These are phyloP conservation scores for Parachaetomium inaequale DNA, from an alignment of 495 filamentous ascomycete species.

Conservation along the genomic window DNA sequence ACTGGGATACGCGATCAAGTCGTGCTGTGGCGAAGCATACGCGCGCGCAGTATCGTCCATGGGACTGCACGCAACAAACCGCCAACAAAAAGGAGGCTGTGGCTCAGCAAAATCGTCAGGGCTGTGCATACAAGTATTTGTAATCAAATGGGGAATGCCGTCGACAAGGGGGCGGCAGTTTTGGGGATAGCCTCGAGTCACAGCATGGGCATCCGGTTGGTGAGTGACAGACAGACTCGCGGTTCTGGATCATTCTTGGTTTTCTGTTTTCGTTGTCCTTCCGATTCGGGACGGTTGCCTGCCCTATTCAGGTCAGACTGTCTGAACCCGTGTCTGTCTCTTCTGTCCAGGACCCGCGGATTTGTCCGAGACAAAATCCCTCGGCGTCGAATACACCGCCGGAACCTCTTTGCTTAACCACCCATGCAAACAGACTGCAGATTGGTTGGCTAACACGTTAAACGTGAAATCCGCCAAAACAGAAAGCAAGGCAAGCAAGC, in stretches of 20 bases:
- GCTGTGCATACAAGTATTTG: not conserved
- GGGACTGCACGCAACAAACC: not conserved
- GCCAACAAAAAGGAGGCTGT: not conserved
- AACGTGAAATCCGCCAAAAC: too few species aligned
- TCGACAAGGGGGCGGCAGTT: not conserved
- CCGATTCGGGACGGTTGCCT: not conserved
- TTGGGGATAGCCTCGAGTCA: not conserved
- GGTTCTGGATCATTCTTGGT: not conserved
- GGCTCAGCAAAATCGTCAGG: not conserved
- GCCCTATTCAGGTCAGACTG: not conserved
- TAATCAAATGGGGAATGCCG: not conserved
- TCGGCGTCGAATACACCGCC: not conserved
- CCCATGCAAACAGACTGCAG: too few species aligned
- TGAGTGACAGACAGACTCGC: not conserved
- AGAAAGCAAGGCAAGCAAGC: too few species aligned
- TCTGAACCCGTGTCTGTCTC: not conserved
- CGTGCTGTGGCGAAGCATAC: not conserved
- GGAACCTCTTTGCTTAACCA: too few species aligned
- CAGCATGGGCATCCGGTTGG: not conserved
- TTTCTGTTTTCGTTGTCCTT: not conserved
- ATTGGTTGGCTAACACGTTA: too few species aligned
- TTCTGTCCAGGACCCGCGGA: not conserved
- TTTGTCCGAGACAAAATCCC: constrained; percentile 4
- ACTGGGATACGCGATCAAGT: not conserved
- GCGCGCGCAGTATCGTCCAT: not conserved